A percentile compares a stretch with the other conserved stretches of the same genome.
Conservation (phyloP, 2,329 filamentous ascomycete genomes). For the Penicillium corylophilum region DNA sequence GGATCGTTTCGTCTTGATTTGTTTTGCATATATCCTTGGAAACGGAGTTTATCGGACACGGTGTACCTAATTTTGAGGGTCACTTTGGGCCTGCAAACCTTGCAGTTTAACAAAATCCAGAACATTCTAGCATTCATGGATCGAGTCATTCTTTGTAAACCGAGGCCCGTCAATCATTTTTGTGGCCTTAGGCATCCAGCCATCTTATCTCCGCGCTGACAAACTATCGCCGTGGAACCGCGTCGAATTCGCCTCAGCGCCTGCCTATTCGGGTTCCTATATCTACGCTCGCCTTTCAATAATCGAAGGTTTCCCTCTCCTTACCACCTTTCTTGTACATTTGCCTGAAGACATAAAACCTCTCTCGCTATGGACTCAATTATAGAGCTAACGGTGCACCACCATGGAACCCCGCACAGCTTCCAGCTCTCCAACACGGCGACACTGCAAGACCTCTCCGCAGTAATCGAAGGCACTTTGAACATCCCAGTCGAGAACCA, state of each 20-base stretch:
- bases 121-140: neutral
- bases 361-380: conserved; percentile 9
- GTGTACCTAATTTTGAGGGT: neutral
- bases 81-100: neutral
- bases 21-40: neutral
- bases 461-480: conserved; percentile 33
- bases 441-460: conserved; percentile 50
- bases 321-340: neutral
- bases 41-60: neutral
- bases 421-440: conserved; percentile 50
- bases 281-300: neutral
- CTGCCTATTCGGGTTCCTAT: conserved; percentile 15
- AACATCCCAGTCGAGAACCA: conserved; percentile 44
- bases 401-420: conserved; percentile 54
- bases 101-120: neutral
- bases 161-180: neutral
- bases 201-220: conserved; percentile 33
- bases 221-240: conserved; percentile 33
- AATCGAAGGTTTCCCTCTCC: neutral
- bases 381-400: conserved; percentile 51
- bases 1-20: neutral
- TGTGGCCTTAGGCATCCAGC: neutral
- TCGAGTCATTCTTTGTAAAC: neutral
- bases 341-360: neutral
- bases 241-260: conserved; percentile 26